These are phyloP conservation scores for Metschnikowia arizonensis DNA, from an alignment of 805 yeast genomes.

Conservation along the genomic window DNA sequence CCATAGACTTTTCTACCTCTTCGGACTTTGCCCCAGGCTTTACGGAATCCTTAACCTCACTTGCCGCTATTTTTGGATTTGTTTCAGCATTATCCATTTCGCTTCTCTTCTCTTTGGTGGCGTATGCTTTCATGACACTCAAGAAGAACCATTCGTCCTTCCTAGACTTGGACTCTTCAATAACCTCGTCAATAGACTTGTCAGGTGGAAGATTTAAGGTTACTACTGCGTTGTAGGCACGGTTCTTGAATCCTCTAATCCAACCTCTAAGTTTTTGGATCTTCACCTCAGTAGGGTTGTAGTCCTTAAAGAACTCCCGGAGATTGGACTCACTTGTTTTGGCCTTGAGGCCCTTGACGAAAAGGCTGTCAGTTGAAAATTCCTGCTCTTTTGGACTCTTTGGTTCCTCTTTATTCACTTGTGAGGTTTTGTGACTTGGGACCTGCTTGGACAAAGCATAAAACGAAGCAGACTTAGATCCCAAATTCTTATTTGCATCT, in stretches of 20 bases:
- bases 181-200: conserved; percentile 41
- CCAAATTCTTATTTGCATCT: conserved; percentile 1
- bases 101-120: conserved; percentile 6
- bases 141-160: conserved; percentile 6
- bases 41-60: not conserved
- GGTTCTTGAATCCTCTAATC: conserved; percentile 28
- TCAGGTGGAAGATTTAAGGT: conserved; percentile 37
- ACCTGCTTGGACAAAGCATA: conserved; percentile 2
- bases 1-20: not conserved
- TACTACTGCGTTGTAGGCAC: conserved; percentile 48
- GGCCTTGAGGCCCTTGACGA: conserved; percentile 38
- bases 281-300: conserved; percentile 44
- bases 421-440: conserved; percentile 2
- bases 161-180: conserved; percentile 35
- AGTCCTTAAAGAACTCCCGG: conserved; percentile 39
- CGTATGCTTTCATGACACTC: conserved; percentile 10
- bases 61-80: not conserved
- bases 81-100: not conserved
- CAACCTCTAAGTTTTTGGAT: conserved; percentile 39
- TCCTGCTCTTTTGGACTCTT: conserved; percentile 5
- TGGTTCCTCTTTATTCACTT: conserved; percentile 6
- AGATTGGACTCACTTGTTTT: conserved; percentile 42
- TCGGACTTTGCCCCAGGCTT: not conserved
- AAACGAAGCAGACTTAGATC: not conserved
- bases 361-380: conserved; percentile 44